Evolutionary conservation across 495 filamentous ascomycete species (phyloP).

Genomic region (Penicillium paxilli): DNA sequence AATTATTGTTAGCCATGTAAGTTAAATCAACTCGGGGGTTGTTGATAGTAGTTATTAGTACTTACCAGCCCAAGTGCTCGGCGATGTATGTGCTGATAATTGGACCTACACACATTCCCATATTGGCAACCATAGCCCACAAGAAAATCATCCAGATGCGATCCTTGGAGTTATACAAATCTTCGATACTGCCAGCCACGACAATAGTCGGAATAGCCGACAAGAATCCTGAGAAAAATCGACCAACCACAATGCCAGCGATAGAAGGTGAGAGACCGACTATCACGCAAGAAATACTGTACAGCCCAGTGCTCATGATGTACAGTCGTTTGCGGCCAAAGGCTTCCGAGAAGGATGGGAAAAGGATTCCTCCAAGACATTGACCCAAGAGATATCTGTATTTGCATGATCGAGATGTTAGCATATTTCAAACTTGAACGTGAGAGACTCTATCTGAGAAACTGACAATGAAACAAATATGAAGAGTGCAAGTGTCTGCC

Average conservation of each 20-base stretch:
- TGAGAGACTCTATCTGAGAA: background rate
- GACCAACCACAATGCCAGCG: slow-evolving; percentile 30
- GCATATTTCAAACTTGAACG: background rate
- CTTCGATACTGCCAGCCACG: slow-evolving; percentile 48
- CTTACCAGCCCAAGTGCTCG: slow-evolving; percentile 33
- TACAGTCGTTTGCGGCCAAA: slow-evolving; percentile 49
- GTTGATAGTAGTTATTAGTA: slow-evolving; percentile 18
- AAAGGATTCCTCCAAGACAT: slow-evolving; percentile 44
- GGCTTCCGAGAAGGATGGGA: slow-evolving; percentile 47
- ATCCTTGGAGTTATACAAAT: slow-evolving; percentile 43
- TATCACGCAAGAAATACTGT: slow-evolving; percentile 36
- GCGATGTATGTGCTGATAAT: slow-evolving; percentile 44
- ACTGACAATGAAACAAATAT: slow-evolving; percentile 30
- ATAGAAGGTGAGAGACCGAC: slow-evolving; percentile 31
- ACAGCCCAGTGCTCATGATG: slow-evolving; percentile 35
- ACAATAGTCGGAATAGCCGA: slow-evolving; percentile 47
- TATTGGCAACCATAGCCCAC: slow-evolving; percentile 39
- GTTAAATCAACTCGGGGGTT: background rate
- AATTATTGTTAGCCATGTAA: background rate
- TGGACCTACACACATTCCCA: slow-evolving; percentile 43
- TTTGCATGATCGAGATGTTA: slow-evolving; percentile 9
- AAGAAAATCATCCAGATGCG: slow-evolving; percentile 48
- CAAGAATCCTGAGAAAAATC: slow-evolving; percentile 42
- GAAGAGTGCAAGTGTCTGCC: slow-evolving; percentile 20
- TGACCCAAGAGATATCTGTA: slow-evolving; percentile 44